Evolutionary conservation across 2,329 filamentous ascomycete genomes (phyloP).

Genomic region (Ophiostoma australiae): DNA sequence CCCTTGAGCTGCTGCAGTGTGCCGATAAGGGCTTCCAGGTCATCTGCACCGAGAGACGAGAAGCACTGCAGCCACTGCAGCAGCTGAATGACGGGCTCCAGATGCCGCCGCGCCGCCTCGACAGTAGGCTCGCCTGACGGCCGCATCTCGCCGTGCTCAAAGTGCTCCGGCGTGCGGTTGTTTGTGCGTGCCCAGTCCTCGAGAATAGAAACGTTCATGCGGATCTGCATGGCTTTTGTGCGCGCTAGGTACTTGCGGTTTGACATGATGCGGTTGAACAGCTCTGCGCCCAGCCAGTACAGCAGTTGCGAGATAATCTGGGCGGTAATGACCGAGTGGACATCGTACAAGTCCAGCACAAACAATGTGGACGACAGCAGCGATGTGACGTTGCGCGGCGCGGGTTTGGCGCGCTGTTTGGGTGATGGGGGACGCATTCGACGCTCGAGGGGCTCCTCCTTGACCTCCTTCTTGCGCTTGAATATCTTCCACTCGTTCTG

Average conservation of each 20-base stretch:
- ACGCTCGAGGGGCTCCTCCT: slow-evolving; percentile 86
- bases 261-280: slow-evolving; percentile 97
- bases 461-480: slow-evolving; percentile 82
- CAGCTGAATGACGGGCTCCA: slow-evolving; percentile 86
- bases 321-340: slow-evolving; percentile 91
- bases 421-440: slow-evolving; percentile 88
- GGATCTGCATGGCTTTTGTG: slow-evolving; percentile 99
- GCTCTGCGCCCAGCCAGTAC: slow-evolving; percentile 92
- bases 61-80: slow-evolving; percentile 98
- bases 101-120: slow-evolving; percentile 75
- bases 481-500: slow-evolving; percentile 99
- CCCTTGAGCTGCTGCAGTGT: slow-evolving; percentile 85
- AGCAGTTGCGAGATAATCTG: slow-evolving; percentile 89
- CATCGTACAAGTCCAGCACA: slow-evolving; percentile 96
- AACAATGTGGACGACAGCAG: slow-evolving; percentile 93
- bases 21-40: slow-evolving; percentile 79
- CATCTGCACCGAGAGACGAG: slow-evolving; percentile 79
- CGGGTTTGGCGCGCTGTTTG: slow-evolving; percentile 84
- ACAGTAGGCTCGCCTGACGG: slow-evolving; percentile 81
- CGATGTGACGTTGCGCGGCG: slow-evolving; percentile 91
- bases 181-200: slow-evolving; percentile 96
- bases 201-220: slow-evolving; percentile 93
- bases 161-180: slow-evolving; percentile 91
- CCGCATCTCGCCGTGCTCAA: slow-evolving; percentile 82
- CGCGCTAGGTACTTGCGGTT: slow-evolving; percentile 90